These are phyloP conservation scores for Chaetomiaceae sp. DNA, from an alignment of 2,329 filamentous ascomycete genomes.

Conservation along the genomic window DNA sequence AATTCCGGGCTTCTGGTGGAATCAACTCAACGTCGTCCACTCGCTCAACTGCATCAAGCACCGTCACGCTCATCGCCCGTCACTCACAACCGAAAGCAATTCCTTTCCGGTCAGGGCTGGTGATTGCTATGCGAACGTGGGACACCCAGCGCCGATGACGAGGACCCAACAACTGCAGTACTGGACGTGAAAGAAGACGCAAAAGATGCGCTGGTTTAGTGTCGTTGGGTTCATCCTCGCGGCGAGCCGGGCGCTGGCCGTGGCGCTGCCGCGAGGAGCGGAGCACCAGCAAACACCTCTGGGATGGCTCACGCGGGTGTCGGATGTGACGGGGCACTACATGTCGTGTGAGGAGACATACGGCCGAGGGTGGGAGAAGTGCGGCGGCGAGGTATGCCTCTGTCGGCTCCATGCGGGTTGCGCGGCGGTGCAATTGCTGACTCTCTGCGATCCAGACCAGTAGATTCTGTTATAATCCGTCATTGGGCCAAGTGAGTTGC, in stretches of 20 bases:
- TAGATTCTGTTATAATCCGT: constrained; percentile 32
- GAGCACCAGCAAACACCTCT: background rate
- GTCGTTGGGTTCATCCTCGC: background rate
- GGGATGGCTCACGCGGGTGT: background rate
- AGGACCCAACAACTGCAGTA: background rate
- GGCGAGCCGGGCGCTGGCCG: background rate
- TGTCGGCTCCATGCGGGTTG: background rate
- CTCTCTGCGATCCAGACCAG: constrained; percentile 17
- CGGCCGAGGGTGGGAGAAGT: constrained; percentile 28
- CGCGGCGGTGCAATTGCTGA: background rate
- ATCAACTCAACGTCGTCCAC: background rate
- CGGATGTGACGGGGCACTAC: constrained; percentile 19
- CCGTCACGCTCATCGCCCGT: background rate
- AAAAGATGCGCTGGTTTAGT: constrained; percentile 1
- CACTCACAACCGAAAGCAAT: background rate
- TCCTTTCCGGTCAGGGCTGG: background rate
- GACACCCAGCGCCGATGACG: background rate
- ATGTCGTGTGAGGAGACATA: constrained; percentile 32
- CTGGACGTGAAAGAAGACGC: too few relatives aligned
- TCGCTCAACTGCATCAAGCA: background rate
- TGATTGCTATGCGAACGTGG: background rate
- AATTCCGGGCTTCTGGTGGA: background rate
- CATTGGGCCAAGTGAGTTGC: constrained; percentile 29
- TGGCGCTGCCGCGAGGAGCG: background rate
- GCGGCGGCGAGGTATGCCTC: constrained; percentile 24